A percentile compares a stretch with the other conserved stretches of the same genome.
phyloP scores from a whole-genome alignment of 2,329 filamentous ascomycete species.

The Bipolaris cookei region DNA sequence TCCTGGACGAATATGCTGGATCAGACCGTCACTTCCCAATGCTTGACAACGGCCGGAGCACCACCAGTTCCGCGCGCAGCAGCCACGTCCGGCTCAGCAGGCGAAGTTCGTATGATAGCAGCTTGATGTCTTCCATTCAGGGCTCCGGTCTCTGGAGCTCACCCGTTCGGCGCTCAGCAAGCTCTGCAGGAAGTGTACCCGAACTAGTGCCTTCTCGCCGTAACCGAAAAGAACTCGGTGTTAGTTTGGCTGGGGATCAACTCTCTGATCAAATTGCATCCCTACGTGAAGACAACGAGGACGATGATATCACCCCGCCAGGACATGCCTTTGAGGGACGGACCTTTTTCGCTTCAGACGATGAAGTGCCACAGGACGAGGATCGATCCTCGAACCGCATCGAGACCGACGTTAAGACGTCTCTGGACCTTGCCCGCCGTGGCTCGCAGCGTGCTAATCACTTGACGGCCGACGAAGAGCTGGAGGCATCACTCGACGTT shows the following conservation, averaged over 20 bases:
- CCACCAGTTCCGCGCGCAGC: slow-evolving; percentile 54
- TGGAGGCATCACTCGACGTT: slow-evolving; percentile 31
- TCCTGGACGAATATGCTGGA: slow-evolving; percentile 52
- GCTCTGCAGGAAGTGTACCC: slow-evolving; percentile 48
- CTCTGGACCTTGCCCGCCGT: slow-evolving; percentile 36
- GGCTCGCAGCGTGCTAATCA: slow-evolving; percentile 31
- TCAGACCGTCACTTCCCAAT: slow-evolving; percentile 57
- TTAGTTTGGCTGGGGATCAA: slow-evolving; percentile 41
- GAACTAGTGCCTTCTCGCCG: slow-evolving; percentile 48
- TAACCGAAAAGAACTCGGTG: slow-evolving; percentile 36
- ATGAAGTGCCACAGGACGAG: slow-evolving; percentile 23
- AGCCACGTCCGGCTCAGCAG: slow-evolving; percentile 62
- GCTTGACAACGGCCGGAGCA: slow-evolving; percentile 48
- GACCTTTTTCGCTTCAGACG: slow-evolving; percentile 41
- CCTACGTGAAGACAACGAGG: slow-evolving; percentile 38
- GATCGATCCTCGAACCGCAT: slow-evolving; percentile 14
- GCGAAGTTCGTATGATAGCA: slow-evolving; percentile 63
- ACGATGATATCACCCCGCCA: slow-evolving; percentile 40
- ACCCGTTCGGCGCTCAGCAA: slow-evolving; percentile 45
- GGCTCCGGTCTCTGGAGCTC: slow-evolving; percentile 44
- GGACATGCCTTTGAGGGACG: slow-evolving; percentile 30
- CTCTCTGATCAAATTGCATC: slow-evolving; percentile 43
- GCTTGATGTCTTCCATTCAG: slow-evolving; percentile 55
- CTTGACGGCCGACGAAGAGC: slow-evolving; percentile 21
- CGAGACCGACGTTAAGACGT: slow-evolving; percentile 32